These are phyloP conservation scores for Paracamarosporium sp. DNA, from an alignment of 2,329 filamentous ascomycete genomes.

Conservation along the genomic window DNA sequence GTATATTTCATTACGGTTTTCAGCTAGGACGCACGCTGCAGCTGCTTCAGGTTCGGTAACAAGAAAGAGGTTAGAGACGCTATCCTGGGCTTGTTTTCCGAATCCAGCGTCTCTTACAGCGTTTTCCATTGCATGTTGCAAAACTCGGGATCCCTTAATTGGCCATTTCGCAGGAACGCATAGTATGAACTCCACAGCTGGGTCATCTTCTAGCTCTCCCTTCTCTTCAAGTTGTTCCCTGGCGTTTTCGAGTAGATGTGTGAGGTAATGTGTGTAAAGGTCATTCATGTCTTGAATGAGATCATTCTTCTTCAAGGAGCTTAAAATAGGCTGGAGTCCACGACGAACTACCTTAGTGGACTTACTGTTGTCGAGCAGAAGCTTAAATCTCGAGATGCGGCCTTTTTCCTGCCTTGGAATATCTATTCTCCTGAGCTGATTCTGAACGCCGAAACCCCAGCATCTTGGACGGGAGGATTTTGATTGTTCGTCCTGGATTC, in stretches of 20 bases:
- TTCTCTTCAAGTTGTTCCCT: constrained; percentile 11
- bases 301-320: constrained; percentile 5
- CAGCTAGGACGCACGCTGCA: constrained; percentile 22
- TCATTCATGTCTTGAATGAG: constrained; percentile 13
- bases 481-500: background rate
- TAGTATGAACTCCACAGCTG: constrained; percentile 18
- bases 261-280: constrained; percentile 19
- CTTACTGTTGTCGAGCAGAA: constrained; percentile 12
- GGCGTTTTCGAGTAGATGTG: constrained; percentile 15
- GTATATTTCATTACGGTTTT: constrained; percentile 14
- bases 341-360: constrained; percentile 8
- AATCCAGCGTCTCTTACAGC: constrained; percentile 20
- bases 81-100: constrained; percentile 2
- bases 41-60: constrained; percentile 31
- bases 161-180: constrained; percentile 30
- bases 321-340: constrained; percentile 5
- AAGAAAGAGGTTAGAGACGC: constrained; percentile 20
- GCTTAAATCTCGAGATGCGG: constrained; percentile 17
- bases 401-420: constrained; percentile 12
- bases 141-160: constrained; percentile 17
- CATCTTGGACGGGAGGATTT: constrained; percentile 4
- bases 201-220: constrained; percentile 5
- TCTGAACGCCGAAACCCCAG: constrained; percentile 21
- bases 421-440: constrained; percentile 12
- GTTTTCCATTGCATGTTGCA: constrained; percentile 20